These are phyloP conservation scores for Gossypium lobatum DNA, from an alignment of 441 rosid species.

Conservation along the genomic window DNA sequence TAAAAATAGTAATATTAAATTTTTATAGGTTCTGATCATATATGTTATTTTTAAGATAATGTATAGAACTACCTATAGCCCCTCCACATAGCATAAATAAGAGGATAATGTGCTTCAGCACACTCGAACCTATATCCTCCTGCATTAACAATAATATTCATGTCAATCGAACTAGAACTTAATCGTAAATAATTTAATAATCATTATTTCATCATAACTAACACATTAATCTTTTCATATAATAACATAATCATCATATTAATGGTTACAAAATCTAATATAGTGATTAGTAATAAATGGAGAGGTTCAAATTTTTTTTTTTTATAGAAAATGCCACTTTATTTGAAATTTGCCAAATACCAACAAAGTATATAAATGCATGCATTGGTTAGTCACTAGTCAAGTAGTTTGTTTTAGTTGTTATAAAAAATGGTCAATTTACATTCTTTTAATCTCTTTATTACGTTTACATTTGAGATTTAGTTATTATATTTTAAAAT, in stretches of 20 bases:
- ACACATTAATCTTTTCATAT: not conserved
- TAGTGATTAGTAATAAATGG: not conserved
- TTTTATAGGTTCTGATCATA: fast-evolving
- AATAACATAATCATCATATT: not conserved
- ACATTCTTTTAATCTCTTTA: too few relatives aligned
- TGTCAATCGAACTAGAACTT: fast-evolving
- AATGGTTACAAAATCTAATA: not conserved
- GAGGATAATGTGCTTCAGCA: fast-evolving
- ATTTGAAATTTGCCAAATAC: not conserved
- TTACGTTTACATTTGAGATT: too few relatives aligned
- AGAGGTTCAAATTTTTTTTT: not conserved
- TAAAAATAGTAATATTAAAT: too few relatives aligned
- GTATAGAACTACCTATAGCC: fast-evolving
- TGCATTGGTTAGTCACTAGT: too few relatives aligned
- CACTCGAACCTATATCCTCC: fast-evolving
- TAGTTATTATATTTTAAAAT: too few relatives aligned
- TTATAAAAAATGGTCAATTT: too few relatives aligned
- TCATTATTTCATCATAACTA: not conserved
- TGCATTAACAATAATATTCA: fast-evolving
- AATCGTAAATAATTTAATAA: not conserved
- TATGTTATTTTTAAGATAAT: too few relatives aligned
- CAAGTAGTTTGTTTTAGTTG: too few relatives aligned
- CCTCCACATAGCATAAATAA: fast-evolving
- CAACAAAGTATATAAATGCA: not conserved
- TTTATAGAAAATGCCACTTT: not conserved